Evolutionary conservation across 345 rosid species (phyloP), one percentile per base, ranked within the genome.

Genomic region (Abelmoschus esculentus): DNA sequence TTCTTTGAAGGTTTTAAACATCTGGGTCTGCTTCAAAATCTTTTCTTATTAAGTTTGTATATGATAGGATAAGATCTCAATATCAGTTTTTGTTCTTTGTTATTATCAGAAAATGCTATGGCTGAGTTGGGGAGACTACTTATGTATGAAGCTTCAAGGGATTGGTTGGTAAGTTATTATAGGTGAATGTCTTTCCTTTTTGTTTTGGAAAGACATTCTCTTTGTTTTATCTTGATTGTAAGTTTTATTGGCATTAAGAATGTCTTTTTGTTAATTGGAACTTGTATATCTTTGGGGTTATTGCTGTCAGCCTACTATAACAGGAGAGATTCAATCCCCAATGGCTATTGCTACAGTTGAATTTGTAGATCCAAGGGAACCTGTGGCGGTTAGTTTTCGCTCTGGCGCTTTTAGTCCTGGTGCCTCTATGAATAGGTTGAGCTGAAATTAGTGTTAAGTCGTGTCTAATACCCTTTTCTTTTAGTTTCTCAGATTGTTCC

Each of bases 271-370:
- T 17, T 62, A 14, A 29, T 14, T 61, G 34, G 42, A 29, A 49
- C 60, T 67, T 28, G 31, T 54, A 3, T 70, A 34, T 58, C 19
- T 6, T 19, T 31, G 26, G 13, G 56, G 57, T 56, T 75, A 9
- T 73, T 76, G 32, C 67, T 66, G 50, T 40, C 83, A 93, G 98
- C 98, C 97, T 53, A 89, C 87, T 2, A 83, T 91, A 46, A 70
- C 83, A 0, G 98, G 98, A 46, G 96, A 93, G 85, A 93, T 93
- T 77, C 95, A 87, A 84, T 83, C 98, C 57, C 98, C 98, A 56
- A 70, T 93, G 87, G 97, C 91, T 62, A 73, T 88, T 71, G 97
- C 97, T 62, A 80, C 92, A 10, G 98, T 93, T 82, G 98, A 93
- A 77, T 91, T 93, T 79, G 78, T 93, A 60, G 96, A 93, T 80